Percentiles rank a stretch among this genome's conserved stretches.
Evolutionary conservation across 345 rosid genomes (phyloP).

Genomic region (Barbarea vulgaris): DNA sequence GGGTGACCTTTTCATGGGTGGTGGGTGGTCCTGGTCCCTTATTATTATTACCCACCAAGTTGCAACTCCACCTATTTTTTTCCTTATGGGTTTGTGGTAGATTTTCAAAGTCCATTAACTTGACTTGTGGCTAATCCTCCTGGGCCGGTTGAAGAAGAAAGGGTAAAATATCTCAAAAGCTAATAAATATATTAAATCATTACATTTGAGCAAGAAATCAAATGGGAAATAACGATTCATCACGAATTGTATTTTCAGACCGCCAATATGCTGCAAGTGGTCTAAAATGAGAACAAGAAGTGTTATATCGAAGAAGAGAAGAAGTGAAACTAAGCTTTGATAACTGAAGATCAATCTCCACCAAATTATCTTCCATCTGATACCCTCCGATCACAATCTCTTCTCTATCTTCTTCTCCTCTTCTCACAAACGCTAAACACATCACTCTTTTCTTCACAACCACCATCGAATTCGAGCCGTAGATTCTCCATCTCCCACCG

Average conservation of each 20-base stretch:
- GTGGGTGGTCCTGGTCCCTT: too few relatives aligned
- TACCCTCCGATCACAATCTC: conserved; percentile 42
- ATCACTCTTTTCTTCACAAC: conserved; percentile 15
- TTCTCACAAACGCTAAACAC: conserved; percentile 39
- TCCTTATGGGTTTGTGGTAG: not conserved
- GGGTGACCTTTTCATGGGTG: too few relatives aligned
- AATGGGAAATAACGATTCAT: not conserved
- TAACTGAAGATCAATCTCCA: conserved; percentile 38
- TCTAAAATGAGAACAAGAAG: conserved; percentile 22
- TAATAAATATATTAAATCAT: not conserved
- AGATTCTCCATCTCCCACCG: conserved; percentile 35
- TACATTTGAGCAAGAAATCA: not conserved
- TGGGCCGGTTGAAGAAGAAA: not conserved
- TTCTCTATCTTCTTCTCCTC: conserved; percentile 31
- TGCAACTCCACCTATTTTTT: not conserved
- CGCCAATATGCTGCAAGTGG: not conserved
- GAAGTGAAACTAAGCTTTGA: conserved; percentile 42
- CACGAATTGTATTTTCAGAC: not conserved
- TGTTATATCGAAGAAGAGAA: conserved; percentile 22
- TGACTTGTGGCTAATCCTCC: not conserved
- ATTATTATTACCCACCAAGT: too few relatives aligned
- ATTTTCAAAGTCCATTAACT: not conserved
- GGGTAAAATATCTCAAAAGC: not conserved
- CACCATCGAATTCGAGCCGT: conserved; percentile 41
- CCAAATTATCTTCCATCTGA: conserved; percentile 42